A percentile compares a stretch with the other conserved stretches of the same genome.
Conservation (phyloP, 2,329 filamentous ascomycete species). For the Mollisiaceae sp. region DNA sequence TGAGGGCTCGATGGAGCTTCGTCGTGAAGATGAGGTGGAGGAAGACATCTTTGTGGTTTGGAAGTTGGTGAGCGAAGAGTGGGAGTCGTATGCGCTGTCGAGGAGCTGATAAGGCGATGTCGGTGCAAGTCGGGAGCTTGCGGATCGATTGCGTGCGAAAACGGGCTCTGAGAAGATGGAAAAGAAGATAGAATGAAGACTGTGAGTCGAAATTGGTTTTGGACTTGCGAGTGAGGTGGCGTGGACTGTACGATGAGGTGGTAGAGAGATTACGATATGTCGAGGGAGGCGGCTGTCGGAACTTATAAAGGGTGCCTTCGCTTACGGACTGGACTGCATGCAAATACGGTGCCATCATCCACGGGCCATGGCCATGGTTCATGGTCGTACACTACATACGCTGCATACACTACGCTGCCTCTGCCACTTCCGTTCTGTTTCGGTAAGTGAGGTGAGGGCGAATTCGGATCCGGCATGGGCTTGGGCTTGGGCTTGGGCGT, state of each 20-base stretch:
- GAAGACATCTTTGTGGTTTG: slow-evolving; percentile 36
- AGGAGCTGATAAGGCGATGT: slow-evolving; percentile 16
- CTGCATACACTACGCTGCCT: neutral
- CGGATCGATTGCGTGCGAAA: neutral
- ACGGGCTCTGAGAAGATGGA: neutral
- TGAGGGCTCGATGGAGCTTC: slow-evolving; percentile 48
- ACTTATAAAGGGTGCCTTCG: neutral
- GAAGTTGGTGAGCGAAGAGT: slow-evolving; percentile 11
- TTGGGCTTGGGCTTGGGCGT: neutral
- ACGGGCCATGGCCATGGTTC: neutral
- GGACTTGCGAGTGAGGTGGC: slow-evolving; percentile 1
- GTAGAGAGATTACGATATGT: slow-evolving; percentile 9
- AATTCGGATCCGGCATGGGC: neutral
- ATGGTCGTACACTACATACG: neutral
- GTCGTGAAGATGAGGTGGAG: slow-evolving; percentile 38
- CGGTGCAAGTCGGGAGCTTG: neutral
- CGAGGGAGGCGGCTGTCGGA: neutral
- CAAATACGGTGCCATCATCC: neutral
- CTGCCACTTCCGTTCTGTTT: neutral
- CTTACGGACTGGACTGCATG: neutral
- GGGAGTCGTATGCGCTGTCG: slow-evolving; percentile 6
- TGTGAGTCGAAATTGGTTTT: neutral
- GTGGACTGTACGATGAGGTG: slow-evolving; percentile 3
- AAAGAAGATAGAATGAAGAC: neutral
- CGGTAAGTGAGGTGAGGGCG: neutral